A percentile compares a stretch with the other conserved stretches of the same genome.
phyloP scores from a whole-genome alignment of 768 basidiomycete species.

The Daedaleopsis nitida region DNA sequence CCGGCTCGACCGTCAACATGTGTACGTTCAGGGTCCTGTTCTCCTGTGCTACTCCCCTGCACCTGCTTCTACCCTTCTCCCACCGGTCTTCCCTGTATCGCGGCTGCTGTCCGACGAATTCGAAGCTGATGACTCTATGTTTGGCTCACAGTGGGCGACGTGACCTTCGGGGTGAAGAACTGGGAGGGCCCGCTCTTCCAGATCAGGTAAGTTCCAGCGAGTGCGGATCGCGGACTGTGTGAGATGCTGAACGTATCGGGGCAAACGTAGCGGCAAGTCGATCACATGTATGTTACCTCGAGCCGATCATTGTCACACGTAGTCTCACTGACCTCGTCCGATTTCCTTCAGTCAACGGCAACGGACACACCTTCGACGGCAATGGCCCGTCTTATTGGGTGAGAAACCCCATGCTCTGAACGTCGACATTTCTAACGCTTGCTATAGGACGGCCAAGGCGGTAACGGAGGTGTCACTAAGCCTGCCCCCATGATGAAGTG shows the following conservation, averaged over 20 bases:
- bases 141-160: conserved; percentile 49
- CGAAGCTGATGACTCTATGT: conserved; percentile 1
- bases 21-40: conserved; percentile 38
- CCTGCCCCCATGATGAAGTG: conserved; percentile 44
- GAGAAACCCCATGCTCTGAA: neutral
- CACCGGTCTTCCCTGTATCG: neutral
- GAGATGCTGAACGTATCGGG: neutral
- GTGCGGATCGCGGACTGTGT: neutral
- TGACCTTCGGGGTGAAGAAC: conserved; percentile 52
- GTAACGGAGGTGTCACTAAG: conserved; percentile 34
- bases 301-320: neutral
- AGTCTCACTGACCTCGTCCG: neutral
- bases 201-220: conserved; percentile 40
- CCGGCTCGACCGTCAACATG: conserved; percentile 59
- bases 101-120: conserved; percentile 6
- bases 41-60: too few species aligned
- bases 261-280: conserved; percentile 41
- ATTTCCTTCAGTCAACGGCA: conserved; percentile 38
- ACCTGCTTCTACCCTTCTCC: neutral
- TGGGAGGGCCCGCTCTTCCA: conserved; percentile 60
- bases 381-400: conserved; percentile 49
- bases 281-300: conserved; percentile 46
- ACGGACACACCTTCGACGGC: conserved; percentile 43
- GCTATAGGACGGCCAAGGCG: conserved; percentile 32
- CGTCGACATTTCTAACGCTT: neutral